phyloP scores from a whole-genome alignment of 768 basidiomycete species.

The Tricholoma matsutake region DNA sequence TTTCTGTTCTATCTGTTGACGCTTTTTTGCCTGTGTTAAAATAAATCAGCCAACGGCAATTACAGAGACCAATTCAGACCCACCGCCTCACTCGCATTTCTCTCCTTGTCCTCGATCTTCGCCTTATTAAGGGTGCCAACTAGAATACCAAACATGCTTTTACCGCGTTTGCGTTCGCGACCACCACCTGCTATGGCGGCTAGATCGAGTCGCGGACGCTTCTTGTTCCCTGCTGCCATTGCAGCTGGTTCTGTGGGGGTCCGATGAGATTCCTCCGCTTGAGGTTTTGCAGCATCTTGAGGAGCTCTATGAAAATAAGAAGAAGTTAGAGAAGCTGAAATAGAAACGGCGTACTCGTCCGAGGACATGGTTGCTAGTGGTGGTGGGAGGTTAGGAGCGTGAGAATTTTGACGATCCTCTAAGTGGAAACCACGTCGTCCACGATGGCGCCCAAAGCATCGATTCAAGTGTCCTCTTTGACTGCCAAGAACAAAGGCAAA shows the following conservation, averaged over 20 bases:
- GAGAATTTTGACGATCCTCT: conserved; percentile 31
- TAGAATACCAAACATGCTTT: conserved; percentile 84
- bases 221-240: conserved; percentile 46
- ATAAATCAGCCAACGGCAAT: neutral
- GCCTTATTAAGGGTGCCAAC: conserved; percentile 85
- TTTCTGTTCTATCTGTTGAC: conserved; percentile 79
- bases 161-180: conserved; percentile 78
- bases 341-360: conserved; percentile 43
- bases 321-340: conserved; percentile 1
- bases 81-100: conserved; percentile 83
- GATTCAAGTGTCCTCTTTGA: neutral
- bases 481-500: conserved; percentile 7
- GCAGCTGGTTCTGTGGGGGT: conserved; percentile 46
- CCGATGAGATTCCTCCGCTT: conserved; percentile 29
- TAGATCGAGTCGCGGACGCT: conserved; percentile 74
- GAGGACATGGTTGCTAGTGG: conserved; percentile 41
- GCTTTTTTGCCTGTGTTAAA: conserved; percentile 69
- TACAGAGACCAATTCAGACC: conserved; percentile 19
- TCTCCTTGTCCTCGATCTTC: conserved; percentile 82
- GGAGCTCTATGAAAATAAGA: conserved; percentile 13
- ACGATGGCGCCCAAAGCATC: conserved; percentile 13
- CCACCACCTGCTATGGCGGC: conserved; percentile 35
- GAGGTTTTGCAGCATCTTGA: conserved; percentile 29
- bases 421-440: neutral
- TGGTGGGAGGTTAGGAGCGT: conserved; percentile 26